Evolutionary conservation across 2,329 filamentous ascomycete species (phyloP).

Genomic region (Hypomyces rosellus): DNA sequence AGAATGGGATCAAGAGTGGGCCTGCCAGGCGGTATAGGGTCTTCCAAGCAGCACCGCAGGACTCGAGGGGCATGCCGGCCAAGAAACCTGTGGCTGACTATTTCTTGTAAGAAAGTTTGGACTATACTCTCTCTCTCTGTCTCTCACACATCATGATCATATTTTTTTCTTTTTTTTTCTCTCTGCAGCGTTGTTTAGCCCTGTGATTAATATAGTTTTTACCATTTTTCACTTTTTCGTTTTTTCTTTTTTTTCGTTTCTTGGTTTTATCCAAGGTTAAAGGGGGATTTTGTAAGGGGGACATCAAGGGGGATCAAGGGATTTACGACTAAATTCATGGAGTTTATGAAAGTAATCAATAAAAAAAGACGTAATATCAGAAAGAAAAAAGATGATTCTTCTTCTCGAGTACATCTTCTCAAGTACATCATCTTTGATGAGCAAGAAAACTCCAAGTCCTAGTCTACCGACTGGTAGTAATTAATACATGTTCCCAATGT

Average conservation of each 20-base stretch:
- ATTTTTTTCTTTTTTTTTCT: background rate
- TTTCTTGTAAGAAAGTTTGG: conserved; percentile 56
- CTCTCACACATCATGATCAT: background rate
- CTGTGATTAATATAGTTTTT: background rate
- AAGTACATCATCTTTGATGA: background rate
- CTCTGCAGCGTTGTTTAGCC: background rate
- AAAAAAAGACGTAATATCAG: background rate
- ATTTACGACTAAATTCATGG: too few species aligned
- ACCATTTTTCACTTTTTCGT: background rate
- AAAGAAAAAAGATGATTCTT: background rate
- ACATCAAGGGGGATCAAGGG: too few species aligned
- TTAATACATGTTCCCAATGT: too few species aligned
- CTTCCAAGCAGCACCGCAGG: conserved; percentile 94
- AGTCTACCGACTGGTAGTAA: background rate
- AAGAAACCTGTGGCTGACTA: conserved; percentile 98
- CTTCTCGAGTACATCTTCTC: too few species aligned
- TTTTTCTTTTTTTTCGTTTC: background rate
- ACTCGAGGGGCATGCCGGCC: conserved; percentile 93
- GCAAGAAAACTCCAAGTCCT: too few species aligned
- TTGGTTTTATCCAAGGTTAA: background rate
- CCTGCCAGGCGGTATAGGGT: conserved; percentile 88
- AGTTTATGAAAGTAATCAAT: background rate
- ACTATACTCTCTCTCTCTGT: background rate
- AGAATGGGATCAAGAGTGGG: conserved; percentile 46
- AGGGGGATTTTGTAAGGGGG: background rate